Percentiles rank a stretch among this genome's conserved stretches.
These are phyloP conservation scores for Magnolia sinica DNA, from an alignment of 164 flowering plant genomes.

Conservation along the genomic window DNA sequence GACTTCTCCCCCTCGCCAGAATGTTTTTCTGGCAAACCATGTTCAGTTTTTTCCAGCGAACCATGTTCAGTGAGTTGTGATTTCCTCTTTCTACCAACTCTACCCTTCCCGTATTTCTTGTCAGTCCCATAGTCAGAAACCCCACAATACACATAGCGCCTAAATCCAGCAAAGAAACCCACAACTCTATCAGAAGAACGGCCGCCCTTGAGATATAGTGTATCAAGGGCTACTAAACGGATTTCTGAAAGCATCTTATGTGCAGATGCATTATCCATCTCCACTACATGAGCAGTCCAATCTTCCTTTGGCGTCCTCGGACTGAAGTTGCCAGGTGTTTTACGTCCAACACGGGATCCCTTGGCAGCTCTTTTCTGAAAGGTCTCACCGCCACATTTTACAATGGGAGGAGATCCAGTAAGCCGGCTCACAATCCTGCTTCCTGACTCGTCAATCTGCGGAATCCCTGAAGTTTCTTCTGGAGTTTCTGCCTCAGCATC, in stretches of 20 bases:
- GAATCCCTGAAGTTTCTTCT: conserved; percentile 8
- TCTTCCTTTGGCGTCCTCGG: conserved; percentile 9
- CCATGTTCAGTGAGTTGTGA: conserved; percentile 6
- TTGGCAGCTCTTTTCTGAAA: conserved; percentile 14
- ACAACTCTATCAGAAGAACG: conserved; percentile 19
- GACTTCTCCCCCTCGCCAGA: conserved; percentile 8
- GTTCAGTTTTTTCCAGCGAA: conserved; percentile 9
- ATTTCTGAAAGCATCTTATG: conserved; percentile 50
- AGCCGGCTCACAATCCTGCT: conserved; percentile 14
- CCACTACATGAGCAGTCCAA: conserved; percentile 9
- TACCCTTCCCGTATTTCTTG: conserved; percentile 16
- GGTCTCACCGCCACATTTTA: conserved; percentile 30
- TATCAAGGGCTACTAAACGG: conserved; percentile 39
- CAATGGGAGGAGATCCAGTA: conserved; percentile 20
- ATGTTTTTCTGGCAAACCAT: conserved; percentile 3
- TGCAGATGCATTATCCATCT: conserved; percentile 28
- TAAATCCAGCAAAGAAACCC: conserved; percentile 48
- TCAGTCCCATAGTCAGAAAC: conserved; percentile 23
- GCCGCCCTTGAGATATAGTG: conserved; percentile 34
- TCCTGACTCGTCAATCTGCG: conserved; percentile 18
- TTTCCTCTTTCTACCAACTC: conserved; percentile 14
- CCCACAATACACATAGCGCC: conserved; percentile 41
- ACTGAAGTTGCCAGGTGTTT: conserved; percentile 8
- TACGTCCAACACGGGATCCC: conserved; percentile 14
- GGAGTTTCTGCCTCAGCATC: neutral